These are phyloP conservation scores for Artomyces pyxidatus DNA, from an alignment of 768 basidiomycete species.

Conservation along the genomic window DNA sequence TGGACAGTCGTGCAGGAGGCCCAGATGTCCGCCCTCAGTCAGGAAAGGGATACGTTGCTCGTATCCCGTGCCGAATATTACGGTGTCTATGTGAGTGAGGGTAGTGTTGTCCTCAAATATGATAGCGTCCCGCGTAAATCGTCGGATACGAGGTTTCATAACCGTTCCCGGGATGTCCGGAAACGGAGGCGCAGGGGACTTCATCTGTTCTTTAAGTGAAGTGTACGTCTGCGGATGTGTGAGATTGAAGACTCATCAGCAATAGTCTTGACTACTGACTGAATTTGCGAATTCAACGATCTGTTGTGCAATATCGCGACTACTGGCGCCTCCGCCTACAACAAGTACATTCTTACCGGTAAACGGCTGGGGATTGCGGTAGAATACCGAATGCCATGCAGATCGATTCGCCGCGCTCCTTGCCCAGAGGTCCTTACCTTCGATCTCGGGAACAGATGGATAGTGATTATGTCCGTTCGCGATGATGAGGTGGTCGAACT, in stretches of 20 bases:
- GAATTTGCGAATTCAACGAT: slow-evolving; percentile 30
- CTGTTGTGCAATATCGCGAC: slow-evolving; percentile 40
- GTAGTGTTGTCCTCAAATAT: slow-evolving; percentile 41
- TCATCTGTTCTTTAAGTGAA: slow-evolving; percentile 22
- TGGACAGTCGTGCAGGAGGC: slow-evolving; percentile 11
- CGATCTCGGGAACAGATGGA: slow-evolving; percentile 37
- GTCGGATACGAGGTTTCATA: slow-evolving; percentile 36
- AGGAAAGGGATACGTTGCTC: slow-evolving; percentile 45
- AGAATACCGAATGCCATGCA: slow-evolving; percentile 47
- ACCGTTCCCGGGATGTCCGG: slow-evolving; percentile 4
- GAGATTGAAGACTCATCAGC: slow-evolving; percentile 30
- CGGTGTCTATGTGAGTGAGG: slow-evolving; percentile 31
- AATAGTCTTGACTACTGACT: slow-evolving; percentile 25
- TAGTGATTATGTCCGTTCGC: slow-evolving; percentile 50
- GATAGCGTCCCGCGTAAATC: slow-evolving; percentile 36
- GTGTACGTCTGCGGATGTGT: slow-evolving; percentile 34
- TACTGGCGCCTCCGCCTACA: slow-evolving; percentile 40
- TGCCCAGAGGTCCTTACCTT: slow-evolving; percentile 44
- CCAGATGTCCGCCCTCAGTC: slow-evolving; percentile 15
- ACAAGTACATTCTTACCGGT: slow-evolving; percentile 37
- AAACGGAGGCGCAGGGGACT: slow-evolving; percentile 8
- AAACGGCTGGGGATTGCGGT: slow-evolving; percentile 39
- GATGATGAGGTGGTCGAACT: slow-evolving; percentile 47
- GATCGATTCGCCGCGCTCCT: slow-evolving; percentile 25
- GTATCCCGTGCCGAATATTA: slow-evolving; percentile 52